Percentiles rank a stretch among this genome's conserved stretches.
Conservation (phyloP, 2,329 filamentous ascomycete species). For the Geosmithia flava region DNA sequence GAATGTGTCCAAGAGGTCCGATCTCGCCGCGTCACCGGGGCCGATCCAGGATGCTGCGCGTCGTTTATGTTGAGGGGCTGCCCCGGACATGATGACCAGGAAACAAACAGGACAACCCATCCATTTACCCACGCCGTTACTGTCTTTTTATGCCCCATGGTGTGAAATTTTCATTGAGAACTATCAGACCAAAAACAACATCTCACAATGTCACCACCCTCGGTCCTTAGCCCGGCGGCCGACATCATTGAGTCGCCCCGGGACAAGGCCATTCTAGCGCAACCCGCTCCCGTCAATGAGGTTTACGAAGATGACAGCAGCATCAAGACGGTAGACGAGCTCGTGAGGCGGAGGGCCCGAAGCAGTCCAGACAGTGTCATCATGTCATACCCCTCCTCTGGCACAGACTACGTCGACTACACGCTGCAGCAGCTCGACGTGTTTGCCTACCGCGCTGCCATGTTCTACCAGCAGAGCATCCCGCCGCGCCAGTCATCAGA, state of each 20-base stretch:
- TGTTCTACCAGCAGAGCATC: constrained; percentile 9
- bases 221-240: too few relatives aligned
- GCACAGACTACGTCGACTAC: constrained; percentile 31
- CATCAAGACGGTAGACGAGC: constrained; percentile 11
- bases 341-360: constrained; percentile 11
- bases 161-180: background rate
- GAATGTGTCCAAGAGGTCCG: background rate
- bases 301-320: constrained; percentile 7
- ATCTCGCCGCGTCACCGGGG: background rate
- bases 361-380: constrained; percentile 20
- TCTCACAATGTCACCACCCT: background rate
- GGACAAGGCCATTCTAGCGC: background rate
- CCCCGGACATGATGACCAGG: background rate
- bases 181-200: background rate
- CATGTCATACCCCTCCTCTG: constrained; percentile 27
- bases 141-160: too few relatives aligned
- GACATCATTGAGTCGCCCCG: background rate
- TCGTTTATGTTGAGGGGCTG: background rate
- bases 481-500: constrained; percentile 9
- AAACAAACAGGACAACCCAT: too few relatives aligned
- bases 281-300: background rate
- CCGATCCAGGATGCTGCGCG: background rate
- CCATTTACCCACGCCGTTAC: too few relatives aligned
- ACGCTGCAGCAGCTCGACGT: constrained; percentile 30
- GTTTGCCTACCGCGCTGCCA: constrained; percentile 16